Evolutionary conservation across 352 stramenopile species (phyloP).

Genomic region (Phytopythium boreale): DNA sequence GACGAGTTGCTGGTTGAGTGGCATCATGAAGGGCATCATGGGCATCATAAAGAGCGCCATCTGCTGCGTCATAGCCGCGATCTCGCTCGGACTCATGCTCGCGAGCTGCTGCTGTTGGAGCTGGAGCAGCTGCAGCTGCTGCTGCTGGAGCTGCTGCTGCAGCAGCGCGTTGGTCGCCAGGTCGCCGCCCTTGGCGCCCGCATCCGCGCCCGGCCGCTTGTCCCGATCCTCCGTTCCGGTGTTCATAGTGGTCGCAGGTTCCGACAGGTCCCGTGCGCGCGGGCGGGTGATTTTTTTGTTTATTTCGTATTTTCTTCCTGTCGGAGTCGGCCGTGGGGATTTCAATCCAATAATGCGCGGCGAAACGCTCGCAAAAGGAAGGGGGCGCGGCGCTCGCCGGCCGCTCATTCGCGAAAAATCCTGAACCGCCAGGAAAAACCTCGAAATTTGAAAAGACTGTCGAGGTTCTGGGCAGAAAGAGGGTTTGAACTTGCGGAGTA

Average conservation of each 20-base stretch:
- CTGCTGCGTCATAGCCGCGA: conserved; percentile 60
- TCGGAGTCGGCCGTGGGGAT: conserved; percentile 45
- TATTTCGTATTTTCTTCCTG: conserved; percentile 56
- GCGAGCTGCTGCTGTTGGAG: conserved; percentile 48
- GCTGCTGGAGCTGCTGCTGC: conserved; percentile 53
- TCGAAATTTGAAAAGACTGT: conserved; percentile 1
- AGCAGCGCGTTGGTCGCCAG: conserved; percentile 22
- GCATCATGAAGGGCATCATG: conserved; percentile 77
- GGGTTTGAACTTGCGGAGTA: not conserved
- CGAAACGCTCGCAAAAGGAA: conserved; percentile 12
- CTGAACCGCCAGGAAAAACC: conserved; percentile 22
- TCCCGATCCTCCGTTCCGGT: conserved; percentile 3
- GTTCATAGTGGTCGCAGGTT: not conserved
- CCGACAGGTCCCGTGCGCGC: too few species aligned
- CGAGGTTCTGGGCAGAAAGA: not conserved
- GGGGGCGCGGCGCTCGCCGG: not conserved
- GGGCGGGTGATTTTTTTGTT: conserved; percentile 4
- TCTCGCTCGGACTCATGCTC: conserved; percentile 53
- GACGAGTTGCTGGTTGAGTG: conserved; percentile 35
- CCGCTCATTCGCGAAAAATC: conserved; percentile 41
- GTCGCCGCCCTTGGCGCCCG: conserved; percentile 16
- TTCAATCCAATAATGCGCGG: conserved; percentile 67
- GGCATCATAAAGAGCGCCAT: conserved; percentile 77
- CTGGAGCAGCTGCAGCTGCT: conserved; percentile 63
- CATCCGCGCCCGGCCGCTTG: not conserved